phyloP scores from a whole-genome alignment of 139 green algal genomes.

The Spirogloea muscicola region DNA sequence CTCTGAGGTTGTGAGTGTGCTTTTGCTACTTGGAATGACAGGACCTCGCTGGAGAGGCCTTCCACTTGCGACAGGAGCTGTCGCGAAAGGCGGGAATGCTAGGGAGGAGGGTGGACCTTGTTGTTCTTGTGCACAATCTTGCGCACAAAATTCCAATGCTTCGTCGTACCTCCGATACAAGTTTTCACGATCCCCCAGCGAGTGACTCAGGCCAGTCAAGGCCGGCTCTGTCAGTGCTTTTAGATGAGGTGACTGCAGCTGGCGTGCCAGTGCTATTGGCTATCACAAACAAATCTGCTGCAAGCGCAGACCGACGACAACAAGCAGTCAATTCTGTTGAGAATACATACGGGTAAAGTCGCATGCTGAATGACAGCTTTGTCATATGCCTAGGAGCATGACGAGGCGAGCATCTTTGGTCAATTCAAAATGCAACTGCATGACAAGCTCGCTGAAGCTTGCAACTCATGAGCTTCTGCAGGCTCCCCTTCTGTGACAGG shows the following conservation, averaged over 20 bases:
- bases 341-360: constrained; percentile 5
- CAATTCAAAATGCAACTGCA: no score
- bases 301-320: constrained; percentile 24
- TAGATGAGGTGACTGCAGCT: constrained; percentile 5
- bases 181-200: no score
- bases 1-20: neutral
- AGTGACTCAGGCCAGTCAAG: no score
- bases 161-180: no score
- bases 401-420: no score
- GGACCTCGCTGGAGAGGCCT: neutral
- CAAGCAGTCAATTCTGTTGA: neutral
- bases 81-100: neutral
- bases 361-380: no score
- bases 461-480: no score
- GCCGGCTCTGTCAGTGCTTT: neutral
- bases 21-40: neutral
- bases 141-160: constrained; percentile 22
- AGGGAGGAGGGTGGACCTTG: constrained; percentile 18
- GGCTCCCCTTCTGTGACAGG: no score
- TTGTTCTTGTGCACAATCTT: constrained; percentile 34
- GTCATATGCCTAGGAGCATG: no score
- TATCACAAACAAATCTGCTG: constrained; percentile 36
- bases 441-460: no score
- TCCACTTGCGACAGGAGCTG: neutral
- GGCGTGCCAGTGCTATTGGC: constrained; percentile 24